Evolutionary conservation across 1,284 basidiomycete genomes (phyloP).

Genomic region (Microstroma glucosiphilum): DNA sequence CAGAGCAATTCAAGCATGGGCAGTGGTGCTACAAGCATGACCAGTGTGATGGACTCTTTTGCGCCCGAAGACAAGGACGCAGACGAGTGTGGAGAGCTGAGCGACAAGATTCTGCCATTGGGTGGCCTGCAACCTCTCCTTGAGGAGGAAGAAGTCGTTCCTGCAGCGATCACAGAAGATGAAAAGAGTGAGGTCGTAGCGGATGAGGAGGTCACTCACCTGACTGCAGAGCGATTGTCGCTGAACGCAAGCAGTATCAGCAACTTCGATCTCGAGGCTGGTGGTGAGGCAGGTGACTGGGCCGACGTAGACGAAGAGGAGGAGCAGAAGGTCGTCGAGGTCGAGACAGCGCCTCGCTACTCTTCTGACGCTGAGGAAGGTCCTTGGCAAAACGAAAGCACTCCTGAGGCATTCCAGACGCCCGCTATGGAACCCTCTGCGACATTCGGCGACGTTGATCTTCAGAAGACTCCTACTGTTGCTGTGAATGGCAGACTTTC

Average conservation of each 20-base stretch:
- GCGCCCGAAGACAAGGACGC: conserved; percentile 6
- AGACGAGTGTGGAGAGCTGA: background rate
- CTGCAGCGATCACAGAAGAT: background rate
- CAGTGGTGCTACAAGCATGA: conserved; percentile 8
- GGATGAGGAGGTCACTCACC: background rate
- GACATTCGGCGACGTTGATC: background rate
- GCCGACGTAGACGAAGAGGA: conserved; percentile 15
- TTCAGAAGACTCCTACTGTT: background rate
- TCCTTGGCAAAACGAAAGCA: background rate
- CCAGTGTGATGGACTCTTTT: background rate
- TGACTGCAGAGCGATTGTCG: background rate
- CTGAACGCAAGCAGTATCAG: background rate
- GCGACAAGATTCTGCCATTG: conserved; percentile 16
- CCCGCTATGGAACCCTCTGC: conserved; percentile 4
- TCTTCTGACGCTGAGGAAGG: background rate
- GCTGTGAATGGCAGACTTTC: background rate
- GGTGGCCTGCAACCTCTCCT: conserved; percentile 28
- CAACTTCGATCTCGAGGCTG: conserved; percentile 17
- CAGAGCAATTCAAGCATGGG: conserved; percentile 29
- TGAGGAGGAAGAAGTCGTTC: conserved; percentile 31
- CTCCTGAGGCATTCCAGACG: background rate
- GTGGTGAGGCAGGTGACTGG: conserved; percentile 1
- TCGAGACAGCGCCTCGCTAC: background rate
- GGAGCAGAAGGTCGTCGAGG: background rate
- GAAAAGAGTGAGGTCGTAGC: background rate